A percentile compares a stretch with the other conserved stretches of the same genome.
Evolutionary conservation across 805 yeast species (phyloP).

Genomic region (Wickerhamiella azymoides): DNA sequence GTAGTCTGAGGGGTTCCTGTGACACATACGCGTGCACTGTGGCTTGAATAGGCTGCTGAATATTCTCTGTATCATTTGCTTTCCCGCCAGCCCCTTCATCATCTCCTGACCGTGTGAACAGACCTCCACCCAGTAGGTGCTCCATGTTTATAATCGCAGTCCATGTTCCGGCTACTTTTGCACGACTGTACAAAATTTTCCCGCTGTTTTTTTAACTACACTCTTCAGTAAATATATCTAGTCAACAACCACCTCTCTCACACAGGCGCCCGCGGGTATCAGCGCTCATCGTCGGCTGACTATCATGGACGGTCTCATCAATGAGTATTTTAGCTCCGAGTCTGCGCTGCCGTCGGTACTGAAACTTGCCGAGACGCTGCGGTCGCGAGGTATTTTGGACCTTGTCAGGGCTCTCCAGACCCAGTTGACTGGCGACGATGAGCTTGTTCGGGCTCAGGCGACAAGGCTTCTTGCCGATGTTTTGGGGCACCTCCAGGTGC

Average conservation of each 20-base stretch:
- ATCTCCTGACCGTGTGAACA: not conserved
- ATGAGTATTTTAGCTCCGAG: constrained; percentile 18
- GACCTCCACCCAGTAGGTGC: not conserved
- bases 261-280: not conserved
- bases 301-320: constrained; percentile 17
- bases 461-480: constrained; percentile 32
- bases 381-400: constrained; percentile 9
- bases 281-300: not conserved
- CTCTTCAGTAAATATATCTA: too few relatives aligned
- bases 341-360: constrained; percentile 1
- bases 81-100: not conserved
- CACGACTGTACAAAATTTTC: too few relatives aligned
- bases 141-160: not conserved
- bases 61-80: too few relatives aligned
- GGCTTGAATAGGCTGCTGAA: too few relatives aligned
- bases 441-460: constrained; percentile 34
- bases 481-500: constrained; percentile 23
- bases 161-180: too few relatives aligned
- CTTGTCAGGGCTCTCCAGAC: constrained; percentile 49
- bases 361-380: constrained; percentile 5
- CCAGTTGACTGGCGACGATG: constrained; percentile 46
- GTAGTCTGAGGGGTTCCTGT: not conserved
- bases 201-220: too few relatives aligned
- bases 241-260: too few relatives aligned
- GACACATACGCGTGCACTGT: not conserved